Percentiles rank a stretch among this genome's conserved stretches.
These are phyloP conservation scores for Evernia prunastri DNA, from an alignment of 495 filamentous ascomycete species.

Conservation along the genomic window DNA sequence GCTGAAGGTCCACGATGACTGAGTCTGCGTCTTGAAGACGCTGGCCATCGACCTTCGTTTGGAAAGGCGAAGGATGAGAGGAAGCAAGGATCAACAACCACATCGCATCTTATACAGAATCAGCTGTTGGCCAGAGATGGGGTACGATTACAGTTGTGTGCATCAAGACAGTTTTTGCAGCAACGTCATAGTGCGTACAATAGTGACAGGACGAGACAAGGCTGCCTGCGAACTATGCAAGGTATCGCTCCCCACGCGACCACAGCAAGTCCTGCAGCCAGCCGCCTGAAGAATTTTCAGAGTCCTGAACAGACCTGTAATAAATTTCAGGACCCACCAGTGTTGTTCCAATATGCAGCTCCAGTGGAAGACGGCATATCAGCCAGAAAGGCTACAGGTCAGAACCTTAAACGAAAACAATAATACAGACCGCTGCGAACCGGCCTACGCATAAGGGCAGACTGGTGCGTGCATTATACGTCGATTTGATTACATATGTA, in stretches of 20 bases:
- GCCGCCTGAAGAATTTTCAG: neutral
- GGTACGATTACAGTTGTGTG: neutral
- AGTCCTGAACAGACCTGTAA: neutral
- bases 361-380: neutral
- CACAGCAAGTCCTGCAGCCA: neutral
- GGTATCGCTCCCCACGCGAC: neutral
- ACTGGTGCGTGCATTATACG: neutral
- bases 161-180: neutral
- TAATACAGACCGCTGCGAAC: neutral
- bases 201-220: neutral
- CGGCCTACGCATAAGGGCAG: neutral
- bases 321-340: too few species aligned
- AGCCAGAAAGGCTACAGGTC: neutral
- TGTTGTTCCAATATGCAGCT: neutral
- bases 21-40: neutral
- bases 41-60: neutral
- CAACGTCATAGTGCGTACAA: neutral
- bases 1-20: neutral
- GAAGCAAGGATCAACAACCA: neutral
- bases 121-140: neutral
- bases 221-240: neutral
- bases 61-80: neutral
- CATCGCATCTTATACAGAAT: neutral
- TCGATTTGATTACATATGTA: neutral
- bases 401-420: neutral